Base-by-base conservation (phyloP, 768 basidiomycete species). In the Russula earlei region DNA sequence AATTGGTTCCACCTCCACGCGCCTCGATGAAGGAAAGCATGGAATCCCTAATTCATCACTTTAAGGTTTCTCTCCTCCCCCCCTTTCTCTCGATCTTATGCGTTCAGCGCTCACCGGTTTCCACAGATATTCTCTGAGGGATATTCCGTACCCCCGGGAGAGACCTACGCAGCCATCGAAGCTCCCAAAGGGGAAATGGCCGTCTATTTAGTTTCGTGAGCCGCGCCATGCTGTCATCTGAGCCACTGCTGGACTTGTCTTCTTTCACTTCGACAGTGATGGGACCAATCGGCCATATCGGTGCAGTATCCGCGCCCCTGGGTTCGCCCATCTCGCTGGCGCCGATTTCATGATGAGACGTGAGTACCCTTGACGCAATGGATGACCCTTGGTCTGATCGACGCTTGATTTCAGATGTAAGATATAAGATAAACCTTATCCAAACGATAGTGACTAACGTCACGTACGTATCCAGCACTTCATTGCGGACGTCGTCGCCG, bases 11-110 rank as follows among this genome's bases (percentile, higher is more conserved):
- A 22, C 95, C 95, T 27, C 93, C 95, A 14, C 85, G 95, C 55
- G 94, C 95, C 0, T 85, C 85, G 54, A 99, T 99, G 96, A 99
- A 99, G 74, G 96, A 99, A 75, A 91, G 85, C 71, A 97, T 97
- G 93, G 94, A 97, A 72, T 83, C 87, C 6, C 79, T 97, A 54
- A 97, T 99, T 63, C 95, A 99, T 69, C 95, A 98, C 75, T 97
- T 99, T 78, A 99, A 99, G 77, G 90, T 81, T 58, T 17, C 62
- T 63, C 15, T 29, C 22, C 17, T 38, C 27, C 29, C 5, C 31
- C 29, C 34, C 20, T 46, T 50, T 51, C 20, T 41, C 43, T 41
- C 24, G 42, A 47, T 19, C 34, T 46, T 19, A 15, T 10, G 24
- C n/a, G 37, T 55, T 65, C 45, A 58, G 17, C n/a, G 37, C 52